Conservation (phyloP, 139 green algal genomes). For the Micractinium sp. region DNA sequence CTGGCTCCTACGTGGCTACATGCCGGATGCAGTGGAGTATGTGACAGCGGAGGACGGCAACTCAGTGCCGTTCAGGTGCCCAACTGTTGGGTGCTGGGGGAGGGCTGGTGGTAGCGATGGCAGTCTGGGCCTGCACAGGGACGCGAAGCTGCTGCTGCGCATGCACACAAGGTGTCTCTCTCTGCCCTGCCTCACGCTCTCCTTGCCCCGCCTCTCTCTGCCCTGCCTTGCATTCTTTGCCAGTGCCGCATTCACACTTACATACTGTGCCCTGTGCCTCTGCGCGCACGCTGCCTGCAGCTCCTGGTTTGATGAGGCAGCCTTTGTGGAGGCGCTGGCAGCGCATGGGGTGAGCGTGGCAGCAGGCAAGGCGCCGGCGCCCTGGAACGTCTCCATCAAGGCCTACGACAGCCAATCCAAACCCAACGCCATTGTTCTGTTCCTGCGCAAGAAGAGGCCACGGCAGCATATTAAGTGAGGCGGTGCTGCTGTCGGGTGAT, state of each 20-base stretch:
- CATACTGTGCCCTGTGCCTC: neutral
- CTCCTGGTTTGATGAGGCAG: conserved; percentile 7
- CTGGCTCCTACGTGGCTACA: conserved; percentile 14
- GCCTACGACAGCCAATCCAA: conserved; percentile 21
- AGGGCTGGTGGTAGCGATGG: neutral
- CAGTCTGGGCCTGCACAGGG: no score
- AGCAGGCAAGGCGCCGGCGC: neutral
- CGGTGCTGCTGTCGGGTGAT: neutral
- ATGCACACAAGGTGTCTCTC: neutral
- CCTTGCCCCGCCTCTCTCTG: neutral
- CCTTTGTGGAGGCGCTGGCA: neutral
- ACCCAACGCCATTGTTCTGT: neutral
- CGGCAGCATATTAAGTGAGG: conserved; percentile 22
- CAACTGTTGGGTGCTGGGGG: no score
- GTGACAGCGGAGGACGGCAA: neutral
- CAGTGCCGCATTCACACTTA: no score
- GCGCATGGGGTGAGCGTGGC: conserved; percentile 8
- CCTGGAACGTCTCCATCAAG: neutral
- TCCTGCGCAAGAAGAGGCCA: neutral
- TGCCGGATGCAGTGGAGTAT: conserved; percentile 1
- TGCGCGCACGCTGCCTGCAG: neutral
- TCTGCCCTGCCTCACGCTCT: neutral
- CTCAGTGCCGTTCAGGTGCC: neutral
- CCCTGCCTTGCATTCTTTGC: no score
- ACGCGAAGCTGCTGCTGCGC: neutral